Evolutionary conservation across 441 rosid species (phyloP), one percentile per base, ranked within the genome.

Genomic region (Gossypium trilobum): DNA sequence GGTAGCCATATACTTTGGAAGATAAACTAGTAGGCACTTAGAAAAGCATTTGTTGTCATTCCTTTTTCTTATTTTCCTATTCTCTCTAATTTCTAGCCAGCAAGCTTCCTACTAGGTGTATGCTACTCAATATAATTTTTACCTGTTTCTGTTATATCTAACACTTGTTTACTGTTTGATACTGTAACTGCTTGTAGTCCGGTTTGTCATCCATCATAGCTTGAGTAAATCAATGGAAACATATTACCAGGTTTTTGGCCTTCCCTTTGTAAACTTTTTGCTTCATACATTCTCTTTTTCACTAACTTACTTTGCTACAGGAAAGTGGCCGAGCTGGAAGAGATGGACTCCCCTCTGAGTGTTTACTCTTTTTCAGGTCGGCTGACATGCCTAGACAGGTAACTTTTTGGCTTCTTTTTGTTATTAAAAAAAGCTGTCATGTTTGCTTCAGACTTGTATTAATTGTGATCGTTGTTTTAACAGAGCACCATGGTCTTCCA

Each of bases 151-250:
- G 27, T 17, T 29, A 27, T 68, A 10, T 25, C 54, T 66, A 48
- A 16, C 31, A 44, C 42, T 23, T 4, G 25, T 58, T 71, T 27
- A 23, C 13, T 14, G 39, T 59, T 55, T 72, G 73, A 81, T 64
- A 27, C 39, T 39, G 50, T 78, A 19, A 39, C 74, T 84, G 68
- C 79, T 77, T 82, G 79, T 86, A 95, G 97, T 95, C 82, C 91
- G 99, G 91, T 95, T 95, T 86, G 97, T 92, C 88, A 87, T 95
- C 80, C 99, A 95, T 86, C 99, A 95, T 83, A 95, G 97, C 85
- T 82, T 95, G 82, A 95, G 99, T 82, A 95, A 92, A 87, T 92
- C 99, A 54, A 86, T 92, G 97, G 99, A 95, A 79, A 95, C 99
- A 62, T 95, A 95, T 83, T 95, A 95, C 78, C 99, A 92, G 97